Base-by-base conservation (phyloP, 768 basidiomycete genomes). In the Pleurotus salmoneostramineus region DNA sequence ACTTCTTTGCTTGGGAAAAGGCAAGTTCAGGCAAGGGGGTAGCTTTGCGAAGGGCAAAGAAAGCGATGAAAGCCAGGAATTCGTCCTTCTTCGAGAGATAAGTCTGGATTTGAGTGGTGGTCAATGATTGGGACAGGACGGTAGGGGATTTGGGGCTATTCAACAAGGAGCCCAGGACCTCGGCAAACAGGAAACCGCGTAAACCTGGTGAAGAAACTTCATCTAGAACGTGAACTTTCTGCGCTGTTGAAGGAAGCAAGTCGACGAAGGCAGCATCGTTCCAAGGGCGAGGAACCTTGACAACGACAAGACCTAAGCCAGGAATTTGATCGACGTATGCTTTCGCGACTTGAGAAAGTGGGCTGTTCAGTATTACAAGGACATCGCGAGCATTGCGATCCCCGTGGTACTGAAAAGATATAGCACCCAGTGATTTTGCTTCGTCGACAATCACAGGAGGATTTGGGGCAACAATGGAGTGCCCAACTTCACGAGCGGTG, bases 251-350 rank as follows among this genome's bases (percentile, higher is more conserved):
- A 5, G 93, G 93, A 35, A 95, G 66, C 27, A 80, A 70, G 11
- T 66, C 69, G 61, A 77, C 78, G 59, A 96, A 77, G n/a, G 82
- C 80, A 15, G 77, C 74, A 59, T 86, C 83, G 64, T 83, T 76
- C 94, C 94, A 95, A 21, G 94, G 91, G 48, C 90, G 83, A 54
- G 93, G 77, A n/a, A 92, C 85, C 61, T 89, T 87, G 54, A 93
- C 87, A 46, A 81, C 71, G 56, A 95, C 75, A 1, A 88, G 78
- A 2, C 85, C 92, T 7, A 93, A 69, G 8, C 85, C 83, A 6
- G 74, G 61, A 0, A 70, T 64, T 40, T 68, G 71, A 40, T 66
- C 63, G 10, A 80, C 78, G 8, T 85, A 68, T 1, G 82, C 78
- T 62, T 84, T 82, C 17, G 85, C 81, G 35, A 76, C 73, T 37